These are phyloP conservation scores for Dunaliella sp. DNA, from an alignment of 139 green algal genomes.

Conservation along the genomic window DNA sequence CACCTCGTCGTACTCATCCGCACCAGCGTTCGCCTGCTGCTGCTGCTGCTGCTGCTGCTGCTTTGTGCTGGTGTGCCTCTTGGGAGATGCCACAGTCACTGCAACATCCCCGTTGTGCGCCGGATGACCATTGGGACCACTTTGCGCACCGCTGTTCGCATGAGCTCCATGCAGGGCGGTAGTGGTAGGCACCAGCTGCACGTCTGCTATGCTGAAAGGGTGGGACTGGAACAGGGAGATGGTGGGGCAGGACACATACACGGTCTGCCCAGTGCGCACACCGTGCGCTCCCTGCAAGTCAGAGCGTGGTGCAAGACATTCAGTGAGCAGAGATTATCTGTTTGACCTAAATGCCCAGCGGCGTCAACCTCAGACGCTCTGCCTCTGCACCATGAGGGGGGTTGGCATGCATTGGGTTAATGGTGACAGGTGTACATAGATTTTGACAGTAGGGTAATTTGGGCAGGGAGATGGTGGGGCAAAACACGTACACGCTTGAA, in stretches of 20 bases:
- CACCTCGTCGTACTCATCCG: neutral
- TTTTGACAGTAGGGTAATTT: too few species aligned
- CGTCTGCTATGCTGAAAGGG: conserved; percentile 8
- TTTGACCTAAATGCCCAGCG: too few species aligned
- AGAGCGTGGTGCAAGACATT: too few species aligned
- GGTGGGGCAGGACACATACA: neutral
- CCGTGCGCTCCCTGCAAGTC: neutral
- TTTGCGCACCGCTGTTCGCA: neutral
- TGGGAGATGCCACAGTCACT: too few species aligned
- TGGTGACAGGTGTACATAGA: too few species aligned
- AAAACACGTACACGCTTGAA: neutral
- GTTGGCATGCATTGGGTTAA: too few species aligned
- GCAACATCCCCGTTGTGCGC: too few species aligned
- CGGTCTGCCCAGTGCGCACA: neutral
- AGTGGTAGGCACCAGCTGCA: neutral
- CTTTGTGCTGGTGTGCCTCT: neutral
- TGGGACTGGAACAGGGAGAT: neutral
- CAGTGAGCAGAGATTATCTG: too few species aligned
- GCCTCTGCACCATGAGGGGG: too few species aligned
- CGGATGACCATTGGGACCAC: too few species aligned
- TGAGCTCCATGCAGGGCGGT: neutral
- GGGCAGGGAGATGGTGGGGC: neutral
- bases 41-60: neutral
- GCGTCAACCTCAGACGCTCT: too few species aligned
- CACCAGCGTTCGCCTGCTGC: neutral